Percentiles rank a stretch among this genome's conserved stretches.
Evolutionary conservation across 331 rosid genomes (phyloP).

Genomic region (Quercus lobata): DNA sequence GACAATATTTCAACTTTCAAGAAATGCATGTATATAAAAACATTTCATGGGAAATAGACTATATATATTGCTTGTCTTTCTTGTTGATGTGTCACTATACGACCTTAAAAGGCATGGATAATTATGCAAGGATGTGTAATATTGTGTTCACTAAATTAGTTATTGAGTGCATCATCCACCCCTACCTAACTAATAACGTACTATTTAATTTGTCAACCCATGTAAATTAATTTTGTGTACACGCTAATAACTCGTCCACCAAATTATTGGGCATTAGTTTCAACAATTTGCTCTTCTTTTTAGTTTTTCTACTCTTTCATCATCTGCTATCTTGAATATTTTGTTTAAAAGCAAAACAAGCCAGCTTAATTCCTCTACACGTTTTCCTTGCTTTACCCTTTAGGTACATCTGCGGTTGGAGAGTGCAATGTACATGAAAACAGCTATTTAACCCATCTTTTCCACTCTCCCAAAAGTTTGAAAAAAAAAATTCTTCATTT

Average conservation of each 20-base stretch:
- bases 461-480: conserved; percentile 1
- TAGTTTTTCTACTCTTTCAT: conserved; percentile 10
- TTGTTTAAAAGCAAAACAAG: conserved; percentile 26
- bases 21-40: background rate
- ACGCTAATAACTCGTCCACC: background rate
- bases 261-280: conserved; percentile 1
- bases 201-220: conserved; percentile 25
- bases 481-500: background rate
- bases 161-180: conserved; percentile 28
- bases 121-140: background rate
- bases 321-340: conserved; percentile 29
- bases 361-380: conserved; percentile 42
- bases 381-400: conserved; percentile 47
- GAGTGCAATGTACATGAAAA: conserved; percentile 35
- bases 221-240: background rate
- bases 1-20: background rate
- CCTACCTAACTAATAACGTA: conserved; percentile 31
- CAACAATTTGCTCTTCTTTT: background rate
- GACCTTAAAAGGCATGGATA: conserved; percentile 10
- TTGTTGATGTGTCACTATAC: conserved; percentile 6
- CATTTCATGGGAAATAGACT: background rate
- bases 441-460: conserved; percentile 27
- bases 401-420: conserved; percentile 38
- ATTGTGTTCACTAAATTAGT: background rate
- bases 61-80: background rate